These are phyloP conservation scores for Chytridium lagenaria DNA, from an alignment of 371 early-diverging fungal genomes.

Conservation along the genomic window DNA sequence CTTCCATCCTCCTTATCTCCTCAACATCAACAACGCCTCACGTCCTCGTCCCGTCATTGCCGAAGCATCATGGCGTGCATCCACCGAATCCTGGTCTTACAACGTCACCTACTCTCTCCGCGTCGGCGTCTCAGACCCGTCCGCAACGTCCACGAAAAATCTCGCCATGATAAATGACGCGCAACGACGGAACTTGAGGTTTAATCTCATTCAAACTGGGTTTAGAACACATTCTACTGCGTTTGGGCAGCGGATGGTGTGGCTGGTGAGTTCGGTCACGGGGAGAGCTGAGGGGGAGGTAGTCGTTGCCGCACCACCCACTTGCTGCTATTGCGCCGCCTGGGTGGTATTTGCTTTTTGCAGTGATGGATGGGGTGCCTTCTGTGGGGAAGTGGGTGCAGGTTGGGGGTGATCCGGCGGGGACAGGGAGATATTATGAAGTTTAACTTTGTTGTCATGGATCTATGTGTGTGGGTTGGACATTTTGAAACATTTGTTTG, in stretches of 20 bases:
- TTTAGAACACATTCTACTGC: slow-evolving; percentile 28
- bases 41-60: slow-evolving; percentile 6
- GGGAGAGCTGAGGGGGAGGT: neutral
- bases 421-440: neutral
- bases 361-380: slow-evolving; percentile 62
- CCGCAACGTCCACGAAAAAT: neutral
- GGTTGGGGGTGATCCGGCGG: slow-evolving; percentile 22
- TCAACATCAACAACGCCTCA: neutral
- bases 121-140: neutral
- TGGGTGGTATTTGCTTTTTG: slow-evolving; percentile 26
- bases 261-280: neutral
- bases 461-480: too few species aligned
- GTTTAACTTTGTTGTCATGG: too few species aligned
- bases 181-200: slow-evolving; percentile 38
- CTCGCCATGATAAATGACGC: neutral
- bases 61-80: neutral
- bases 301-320: slow-evolving; percentile 15
- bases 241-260: slow-evolving; percentile 14
- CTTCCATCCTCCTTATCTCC: slow-evolving; percentile 19
- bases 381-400: slow-evolving; percentile 39
- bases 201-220: slow-evolving; percentile 38
- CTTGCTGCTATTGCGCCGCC: slow-evolving; percentile 21
- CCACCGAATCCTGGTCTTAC: neutral
- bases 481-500: too few species aligned
- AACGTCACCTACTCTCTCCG: neutral